Conservation (phyloP, 129 eudicot species). For the Artemisia annua region DNA sequence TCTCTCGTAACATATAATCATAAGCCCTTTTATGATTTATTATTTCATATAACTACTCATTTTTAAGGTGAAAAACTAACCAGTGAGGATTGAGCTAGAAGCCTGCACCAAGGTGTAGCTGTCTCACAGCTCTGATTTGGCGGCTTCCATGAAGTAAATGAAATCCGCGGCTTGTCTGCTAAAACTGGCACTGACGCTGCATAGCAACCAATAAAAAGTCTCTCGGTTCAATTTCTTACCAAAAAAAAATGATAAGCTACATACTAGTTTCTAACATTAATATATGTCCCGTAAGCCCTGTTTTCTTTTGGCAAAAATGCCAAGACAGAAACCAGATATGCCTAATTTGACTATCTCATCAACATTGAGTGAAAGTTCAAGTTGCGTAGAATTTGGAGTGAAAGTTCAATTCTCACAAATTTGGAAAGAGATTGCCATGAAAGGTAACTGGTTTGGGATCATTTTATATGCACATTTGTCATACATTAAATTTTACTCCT, state of each 20-base stretch:
- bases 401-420: too few species aligned
- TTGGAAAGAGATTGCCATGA: too few species aligned
- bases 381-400: too few species aligned
- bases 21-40: not conserved
- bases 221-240: not conserved
- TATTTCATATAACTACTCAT: not conserved
- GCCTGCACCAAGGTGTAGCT: constrained; percentile 73
- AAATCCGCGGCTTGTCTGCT: constrained; percentile 45
- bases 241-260: not conserved
- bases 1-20: constrained; percentile 7
- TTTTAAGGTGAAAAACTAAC: constrained; percentile 32
- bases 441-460: too few species aligned
- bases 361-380: too few species aligned
- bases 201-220: constrained; percentile 15
- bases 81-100: constrained; percentile 61
- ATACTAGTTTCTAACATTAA: not conserved
- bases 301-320: too few species aligned
- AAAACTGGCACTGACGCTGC: constrained; percentile 51
- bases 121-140: constrained; percentile 41
- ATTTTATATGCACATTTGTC: too few species aligned
- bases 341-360: too few species aligned
- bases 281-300: not conserved
- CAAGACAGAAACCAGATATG: too few species aligned
- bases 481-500: too few species aligned
- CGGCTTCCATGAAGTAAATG: constrained; percentile 54